phyloP scores from a whole-genome alignment of 1,139 yeast genomes.

The Taiozyma sp. region DNA sequence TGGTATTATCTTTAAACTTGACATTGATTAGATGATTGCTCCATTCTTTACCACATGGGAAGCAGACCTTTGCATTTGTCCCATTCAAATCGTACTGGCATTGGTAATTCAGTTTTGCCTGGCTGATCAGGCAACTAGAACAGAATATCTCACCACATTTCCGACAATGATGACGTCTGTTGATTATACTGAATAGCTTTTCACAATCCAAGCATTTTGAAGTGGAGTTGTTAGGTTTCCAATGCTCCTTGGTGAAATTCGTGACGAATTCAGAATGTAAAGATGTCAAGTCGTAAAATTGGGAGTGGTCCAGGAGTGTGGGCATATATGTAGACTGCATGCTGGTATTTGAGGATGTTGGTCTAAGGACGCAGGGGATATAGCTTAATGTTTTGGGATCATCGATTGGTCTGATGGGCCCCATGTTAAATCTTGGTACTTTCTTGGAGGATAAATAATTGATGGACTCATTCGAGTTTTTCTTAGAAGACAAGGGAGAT shows the following conservation, averaged over 20 bases:
- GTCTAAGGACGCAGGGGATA: slow-evolving; percentile 23
- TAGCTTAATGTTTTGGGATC: slow-evolving; percentile 23
- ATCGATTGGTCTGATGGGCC: slow-evolving; percentile 20
- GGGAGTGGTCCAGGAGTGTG: background rate
- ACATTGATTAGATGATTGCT: slow-evolving; percentile 12
- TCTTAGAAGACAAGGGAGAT: slow-evolving; percentile 15
- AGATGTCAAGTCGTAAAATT: background rate
- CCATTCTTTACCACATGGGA: slow-evolving; percentile 22
- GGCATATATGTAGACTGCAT: background rate
- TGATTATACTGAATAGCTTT: slow-evolving; percentile 61
- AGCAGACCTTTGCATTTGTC: slow-evolving; percentile 19
- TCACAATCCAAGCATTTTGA: slow-evolving; percentile 62
- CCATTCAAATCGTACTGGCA: slow-evolving; percentile 20
- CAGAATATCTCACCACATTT: slow-evolving; percentile 93
- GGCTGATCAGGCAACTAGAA: slow-evolving; percentile 20
- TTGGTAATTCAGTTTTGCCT: slow-evolving; percentile 16
- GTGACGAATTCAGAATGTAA: background rate
- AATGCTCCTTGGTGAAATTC: slow-evolving; percentile 47
- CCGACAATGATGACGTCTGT: slow-evolving; percentile 90
- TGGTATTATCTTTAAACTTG: slow-evolving; percentile 13
- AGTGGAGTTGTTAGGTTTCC: slow-evolving; percentile 74
- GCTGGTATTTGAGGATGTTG: slow-evolving; percentile 5
- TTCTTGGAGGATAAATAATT: slow-evolving; percentile 10
- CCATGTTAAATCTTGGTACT: slow-evolving; percentile 14
- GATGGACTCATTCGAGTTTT: slow-evolving; percentile 20